phyloP scores from a whole-genome alignment of 305 asterid species.

The Fraxinus baroniana region DNA sequence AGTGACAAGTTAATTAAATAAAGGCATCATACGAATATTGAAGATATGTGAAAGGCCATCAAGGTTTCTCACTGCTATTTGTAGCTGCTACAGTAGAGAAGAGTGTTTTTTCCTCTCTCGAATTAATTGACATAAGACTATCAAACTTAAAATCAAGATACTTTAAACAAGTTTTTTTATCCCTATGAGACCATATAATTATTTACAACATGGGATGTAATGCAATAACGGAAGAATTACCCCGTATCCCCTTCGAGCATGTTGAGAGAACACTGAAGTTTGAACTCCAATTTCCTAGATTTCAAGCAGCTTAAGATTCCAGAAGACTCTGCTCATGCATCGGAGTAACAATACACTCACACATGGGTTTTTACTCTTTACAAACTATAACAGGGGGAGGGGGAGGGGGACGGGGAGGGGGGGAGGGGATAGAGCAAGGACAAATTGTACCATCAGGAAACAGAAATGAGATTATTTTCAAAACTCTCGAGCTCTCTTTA shows the following conservation, averaged over 20 bases:
- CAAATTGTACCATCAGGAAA: slow-evolving; percentile 51
- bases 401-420: background rate
- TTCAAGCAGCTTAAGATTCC: slow-evolving; percentile 36
- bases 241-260: slow-evolving; percentile 98
- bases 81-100: slow-evolving; percentile 11
- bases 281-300: slow-evolving; percentile 52
- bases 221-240: slow-evolving; percentile 36
- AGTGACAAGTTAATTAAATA: background rate
- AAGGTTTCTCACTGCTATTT: background rate
- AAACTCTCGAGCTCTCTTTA: slow-evolving; percentile 52
- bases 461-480: slow-evolving; percentile 72
- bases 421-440: background rate
- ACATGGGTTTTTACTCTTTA: background rate
- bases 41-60: background rate
- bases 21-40: background rate
- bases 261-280: slow-evolving; percentile 76
- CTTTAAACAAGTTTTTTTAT: background rate
- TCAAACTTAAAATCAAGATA: background rate
- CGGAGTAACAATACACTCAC: slow-evolving; percentile 12
- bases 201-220: background rate
- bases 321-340: slow-evolving; percentile 38
- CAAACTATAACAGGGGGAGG: slow-evolving; percentile 12
- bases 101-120: background rate
- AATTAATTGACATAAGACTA: background rate
- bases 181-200: background rate